Evolutionary conservation across 2,329 filamentous ascomycete species (phyloP).

Genomic region (Penicillium sclerotiorum): DNA sequence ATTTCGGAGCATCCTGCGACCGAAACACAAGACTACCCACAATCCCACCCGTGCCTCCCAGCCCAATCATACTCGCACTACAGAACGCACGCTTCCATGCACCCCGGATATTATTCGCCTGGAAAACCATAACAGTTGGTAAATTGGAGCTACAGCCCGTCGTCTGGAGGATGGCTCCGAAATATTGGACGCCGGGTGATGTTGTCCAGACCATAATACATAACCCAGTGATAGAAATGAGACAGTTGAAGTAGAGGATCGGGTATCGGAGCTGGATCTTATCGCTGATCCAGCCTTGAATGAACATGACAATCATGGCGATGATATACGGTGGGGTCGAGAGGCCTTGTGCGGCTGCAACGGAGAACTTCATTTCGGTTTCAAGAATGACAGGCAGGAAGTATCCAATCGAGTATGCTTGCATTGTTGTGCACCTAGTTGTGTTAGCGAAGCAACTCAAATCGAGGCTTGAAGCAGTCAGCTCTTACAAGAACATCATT

Average conservation of each 20-base stretch:
- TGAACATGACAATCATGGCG: conserved; percentile 5
- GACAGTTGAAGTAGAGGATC: conserved; percentile 1
- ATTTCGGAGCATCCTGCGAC: conserved; percentile 8
- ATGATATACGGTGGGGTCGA: conserved; percentile 4
- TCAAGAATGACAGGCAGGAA: conserved; percentile 7
- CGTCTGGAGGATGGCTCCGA: conserved; percentile 1
- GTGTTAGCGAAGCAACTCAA: neutral
- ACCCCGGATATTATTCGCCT: conserved; percentile 8
- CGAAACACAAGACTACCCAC: conserved; percentile 3
- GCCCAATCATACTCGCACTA: conserved; percentile 4
- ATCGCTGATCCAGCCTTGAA: conserved; percentile 2
- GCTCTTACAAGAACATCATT: conserved; percentile 2
- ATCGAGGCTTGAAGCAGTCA: neutral
- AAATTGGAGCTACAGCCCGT: conserved; percentile 1
- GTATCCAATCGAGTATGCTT: conserved; percentile 6
- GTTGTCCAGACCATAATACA: neutral
- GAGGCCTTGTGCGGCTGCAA: neutral
- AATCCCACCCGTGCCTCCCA: conserved; percentile 4
- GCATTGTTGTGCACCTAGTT: conserved; percentile 1
- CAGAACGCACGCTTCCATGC: conserved; percentile 7
- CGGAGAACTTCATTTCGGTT: conserved; percentile 2
- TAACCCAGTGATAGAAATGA: neutral
- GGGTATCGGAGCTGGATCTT: conserved; percentile 1
- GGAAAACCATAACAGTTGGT: neutral
- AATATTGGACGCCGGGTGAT: neutral